A percentile compares a stretch with the other conserved stretches of the same genome.
Conservation (phyloP, 2,329 filamentous ascomycete genomes). For the Aspergillus tanneri region DNA sequence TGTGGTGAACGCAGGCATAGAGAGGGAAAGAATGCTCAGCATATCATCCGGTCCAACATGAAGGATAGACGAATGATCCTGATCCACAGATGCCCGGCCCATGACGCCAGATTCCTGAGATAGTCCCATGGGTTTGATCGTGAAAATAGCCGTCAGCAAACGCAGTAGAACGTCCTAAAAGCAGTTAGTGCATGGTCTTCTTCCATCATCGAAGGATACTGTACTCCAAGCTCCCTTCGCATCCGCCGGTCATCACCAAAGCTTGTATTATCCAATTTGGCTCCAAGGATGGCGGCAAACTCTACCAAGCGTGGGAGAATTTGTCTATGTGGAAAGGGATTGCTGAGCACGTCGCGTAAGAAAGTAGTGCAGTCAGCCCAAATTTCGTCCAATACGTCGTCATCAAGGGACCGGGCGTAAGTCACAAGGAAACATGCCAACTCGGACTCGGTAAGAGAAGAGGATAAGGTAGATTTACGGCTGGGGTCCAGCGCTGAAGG, state of each 20-base stretch:
- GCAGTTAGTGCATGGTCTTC: constrained; percentile 20
- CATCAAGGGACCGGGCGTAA: constrained; percentile 85
- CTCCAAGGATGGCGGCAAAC: constrained; percentile 83
- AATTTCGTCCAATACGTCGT: constrained; percentile 97
- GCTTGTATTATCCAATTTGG: constrained; percentile 96
- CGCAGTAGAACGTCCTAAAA: constrained; percentile 80
- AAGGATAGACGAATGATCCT: constrained; percentile 38
- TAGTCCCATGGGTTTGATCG: constrained; percentile 76
- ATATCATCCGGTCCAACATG: constrained; percentile 67
- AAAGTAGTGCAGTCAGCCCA: constrained; percentile 95
- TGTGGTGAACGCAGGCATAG: constrained; percentile 76
- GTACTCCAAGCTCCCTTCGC: constrained; percentile 81
- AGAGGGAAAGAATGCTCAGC: constrained; percentile 72
- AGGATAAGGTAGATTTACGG: constrained; percentile 83
- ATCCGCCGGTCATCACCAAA: constrained; percentile 93
- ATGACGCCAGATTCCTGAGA: constrained; percentile 55
- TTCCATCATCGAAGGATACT: constrained; percentile 35
- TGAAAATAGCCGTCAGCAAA: constrained; percentile 89
- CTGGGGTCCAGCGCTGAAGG: constrained; percentile 73
- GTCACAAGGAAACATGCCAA: constrained; percentile 86
- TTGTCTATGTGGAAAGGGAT: constrained; percentile 92
- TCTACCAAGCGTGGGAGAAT: constrained; percentile 82
- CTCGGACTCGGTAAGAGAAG: constrained; percentile 77
- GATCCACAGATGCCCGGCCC: constrained; percentile 43
- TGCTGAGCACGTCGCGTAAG: constrained; percentile 81